These are phyloP conservation scores for Euphrasia confusa DNA, from an alignment of 257 asterid species.

Conservation along the genomic window DNA sequence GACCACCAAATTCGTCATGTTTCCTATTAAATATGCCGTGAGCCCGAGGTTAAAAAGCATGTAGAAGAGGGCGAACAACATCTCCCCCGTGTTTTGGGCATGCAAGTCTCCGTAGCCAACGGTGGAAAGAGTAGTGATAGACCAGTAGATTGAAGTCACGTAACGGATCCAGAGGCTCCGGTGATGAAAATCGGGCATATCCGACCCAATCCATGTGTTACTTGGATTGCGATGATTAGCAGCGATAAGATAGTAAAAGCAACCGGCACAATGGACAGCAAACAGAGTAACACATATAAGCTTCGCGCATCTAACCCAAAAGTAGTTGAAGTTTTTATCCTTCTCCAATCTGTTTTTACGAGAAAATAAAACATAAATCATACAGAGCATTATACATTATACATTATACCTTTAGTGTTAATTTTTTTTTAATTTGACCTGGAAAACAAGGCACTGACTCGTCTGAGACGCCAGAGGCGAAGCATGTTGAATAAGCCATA, in stretches of 20 bases:
- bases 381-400: too few relatives aligned
- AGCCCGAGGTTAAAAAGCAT: conserved; percentile 52
- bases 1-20: conserved; percentile 56
- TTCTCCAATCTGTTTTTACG: conserved; percentile 47
- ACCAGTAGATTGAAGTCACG: conserved; percentile 52
- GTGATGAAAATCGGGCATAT: conserved; percentile 29
- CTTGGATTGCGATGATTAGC: conserved; percentile 27
- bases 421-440: conserved; percentile 24
- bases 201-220: conserved; percentile 43
- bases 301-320: conserved; percentile 48
- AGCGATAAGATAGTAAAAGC: conserved; percentile 76
- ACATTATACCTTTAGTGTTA: not conserved
- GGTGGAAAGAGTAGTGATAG: conserved; percentile 49
- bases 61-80: conserved; percentile 36
- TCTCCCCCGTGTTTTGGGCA: conserved; percentile 40
- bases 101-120: conserved; percentile 65
- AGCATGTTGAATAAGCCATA: conserved; percentile 58
- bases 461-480: conserved; percentile 60
- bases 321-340: conserved; percentile 42
- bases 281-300: conserved; percentile 48
- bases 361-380: not conserved
- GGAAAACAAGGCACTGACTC: conserved; percentile 46
- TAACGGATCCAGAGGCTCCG: conserved; percentile 40
- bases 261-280: conserved; percentile 73
- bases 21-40: conserved; percentile 51